Base-by-base conservation (phyloP, 805 yeast species). In the Ascoidea asiatica region DNA sequence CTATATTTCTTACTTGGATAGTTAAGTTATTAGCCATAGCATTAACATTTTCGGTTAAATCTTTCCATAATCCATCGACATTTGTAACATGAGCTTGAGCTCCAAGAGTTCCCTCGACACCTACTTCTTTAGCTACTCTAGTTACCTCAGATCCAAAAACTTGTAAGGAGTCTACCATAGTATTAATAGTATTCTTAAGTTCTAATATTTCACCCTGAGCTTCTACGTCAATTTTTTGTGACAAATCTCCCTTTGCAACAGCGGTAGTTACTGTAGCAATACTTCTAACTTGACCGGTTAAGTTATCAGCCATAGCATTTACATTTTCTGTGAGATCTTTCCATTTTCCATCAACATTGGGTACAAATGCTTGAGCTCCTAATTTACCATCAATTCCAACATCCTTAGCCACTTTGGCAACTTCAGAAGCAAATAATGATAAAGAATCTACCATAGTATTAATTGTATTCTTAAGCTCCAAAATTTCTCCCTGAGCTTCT, bases 191-290 rank as follows among this genome's bases (percentile, higher is more conserved):
- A 45, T 77, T 75, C 58, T 86, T 85, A 56, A 86, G 85, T 56
- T 80, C 79, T 46, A 78, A 69, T 48, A 85, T 83, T 57, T 77
- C 83, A 44, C 88, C 88, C 37, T 80, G 71, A 0, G 95, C 95
- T 57, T 86, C 95, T 47, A 86, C 95, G 0, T 95, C 86, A 50
- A 86, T 86, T 55, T 86, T 82, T 51, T 90, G 72, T 0, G 95
- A 86, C 62, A 86, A 86, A 59, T 86, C 95, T 58, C 95, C 95
- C 63, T 86, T 95, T 2, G 95, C 85, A 13, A 95, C 95, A 22
- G 95, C 92, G 20, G 92, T 95, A 0, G 95, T 86, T 55, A 86
- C 86, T 59, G 85, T 94, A 37, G 94, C 95, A 66, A 86, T 85
- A 0, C 95, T 95, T 62, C 95, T 75, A 56, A 86, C 95, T 65